Base-by-base conservation (phyloP, 805 yeast genomes). In the Nakazawaea molendinolei region DNA sequence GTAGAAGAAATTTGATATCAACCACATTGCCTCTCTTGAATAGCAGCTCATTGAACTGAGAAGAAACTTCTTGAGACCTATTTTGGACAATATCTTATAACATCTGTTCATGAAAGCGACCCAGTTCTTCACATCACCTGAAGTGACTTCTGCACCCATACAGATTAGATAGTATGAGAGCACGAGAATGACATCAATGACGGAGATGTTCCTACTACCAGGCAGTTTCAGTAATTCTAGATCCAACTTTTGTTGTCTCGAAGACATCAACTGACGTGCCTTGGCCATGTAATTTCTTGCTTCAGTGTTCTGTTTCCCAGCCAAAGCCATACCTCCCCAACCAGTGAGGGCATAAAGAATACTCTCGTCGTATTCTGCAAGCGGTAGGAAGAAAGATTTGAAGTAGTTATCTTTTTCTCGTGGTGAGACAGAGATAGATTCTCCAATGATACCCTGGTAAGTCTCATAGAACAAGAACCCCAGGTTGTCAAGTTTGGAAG, bases 321-420 rank as follows among this genome's bases (percentile, higher is more conserved):
- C 34, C 23, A 61, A 37, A 34, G 56, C 55, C 53, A 60, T 56
- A 9, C 69, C 71, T 63, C 79, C 75, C 84, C 84, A 79, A 0
- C 81, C 78, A 21, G 76, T 63, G 8, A 79, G 51, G 0, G 71
- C 66, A 42, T 68, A 64, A 23, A 77, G 49, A 4, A 35, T 29
- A 3, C 76, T 64, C 19, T 61, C 62, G 39, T 73, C 71, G 14
- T 53, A 53, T 30, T 62, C 55, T 0, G 84, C 82, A 59, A 76
- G 59, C 8, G 70, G 69, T 8, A 79, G 48, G 43, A 74, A 71
- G 26, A 70, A 67, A 22, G 68, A 67, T 10, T 63, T 48, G 44
- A 71, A 79, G 47, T 68, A 71, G 50, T 76, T 76, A n/a, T 35
- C 34, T n/a, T 9, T 15, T 5, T 20, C 26, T 5, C 25, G 24